Base-by-base conservation (phyloP, 805 yeast species). In the Starmerella ratchasimensis region DNA sequence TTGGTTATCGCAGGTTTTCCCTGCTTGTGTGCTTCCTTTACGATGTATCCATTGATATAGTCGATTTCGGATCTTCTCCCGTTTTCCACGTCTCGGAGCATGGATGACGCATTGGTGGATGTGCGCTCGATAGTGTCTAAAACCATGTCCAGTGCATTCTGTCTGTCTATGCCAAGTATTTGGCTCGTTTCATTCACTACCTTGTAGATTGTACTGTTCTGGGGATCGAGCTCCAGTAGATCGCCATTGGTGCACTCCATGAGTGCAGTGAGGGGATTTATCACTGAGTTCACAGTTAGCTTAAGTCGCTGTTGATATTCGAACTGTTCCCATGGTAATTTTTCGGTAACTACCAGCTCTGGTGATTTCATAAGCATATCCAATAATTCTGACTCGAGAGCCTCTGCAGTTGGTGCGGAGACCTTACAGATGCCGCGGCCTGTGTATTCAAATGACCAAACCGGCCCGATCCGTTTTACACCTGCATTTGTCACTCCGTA, bases 401-500 rank as follows among this genome's bases (percentile, higher is more conserved):
- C 6, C 14, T 15, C n/a, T 20, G 24, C 23, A 18, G 33, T 24
- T 14, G n/a, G 33, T 10, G 9, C 26, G 23, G 35, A 21, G 8
- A 32, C 29, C 29, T 41, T 3, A 44, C 33, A 3, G 36, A 19
- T 32, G 37, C 88, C 93, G 25, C 56, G 53, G 0, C 90, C 93
- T n/a, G 80, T 86, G 58, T 79, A 93, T 24, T 63, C 63, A 43
- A 64, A 71, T 13, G 59, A 60, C 47, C 61, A 71, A 1, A 65
- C 65, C 14, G 60, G 51, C 15, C 60, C 48, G 5, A 56, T 52
- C 27, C 72, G 71, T 57, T 69, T 78, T 0, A 78, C 81, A 10
- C 95, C 97, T 56, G 88, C 96, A 3, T 80, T 71, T 31, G 79
- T 78, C 18, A 86, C 74, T 37, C 86, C 95, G 51, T 74, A 80